Base-by-base conservation (phyloP, 2,329 filamentous ascomycete species). In the Lizonia empirigonia region DNA sequence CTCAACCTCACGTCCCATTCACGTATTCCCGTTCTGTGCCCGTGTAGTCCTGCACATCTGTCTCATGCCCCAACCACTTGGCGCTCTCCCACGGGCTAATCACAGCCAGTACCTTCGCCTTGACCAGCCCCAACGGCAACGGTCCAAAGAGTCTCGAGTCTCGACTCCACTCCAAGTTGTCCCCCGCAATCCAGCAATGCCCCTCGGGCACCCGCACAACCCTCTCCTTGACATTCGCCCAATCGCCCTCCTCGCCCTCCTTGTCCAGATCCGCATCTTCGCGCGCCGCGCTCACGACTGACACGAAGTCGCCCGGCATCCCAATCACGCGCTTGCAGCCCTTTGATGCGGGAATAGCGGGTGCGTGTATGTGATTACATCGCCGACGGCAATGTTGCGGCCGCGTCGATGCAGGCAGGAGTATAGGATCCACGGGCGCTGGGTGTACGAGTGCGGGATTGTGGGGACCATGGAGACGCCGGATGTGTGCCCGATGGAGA, bases 401-500 rank as follows among this genome's bases (percentile, higher is more conserved):
- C 93, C 93, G 29, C 66, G 68, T 2, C 67, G 59, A 45, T 72
- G 59, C 7, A 66, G 53, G 9, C 52, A 50, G 7, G 67, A 71
- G 54, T 61, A 63, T 4, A 72, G 44, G 24, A 72, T 59, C 22
- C 24, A 58, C 1, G 68, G 63, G 6, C 33, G 36, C 12, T 32
- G 27, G 29, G 18, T 18, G 48, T 59, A 60, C 3, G 51, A 51
- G 37, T 65, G 51, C 0, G 68, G 64, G 36, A 97, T 85, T 0
- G 91, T 96, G 7, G 93, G 93, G 41, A 94, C 82, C 94, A 97
- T 97, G 15, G 89, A 93, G 3, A 91, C 85, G 2, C 93, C 93
- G 20, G 79, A 78, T 13, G 85, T 85, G 4, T 78, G 73, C 16
- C 81, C 81, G 58, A 87, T 65, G 56, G 79, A 79, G 74, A 85